Evolutionary conservation across 306 rosid genomes (phyloP).

Genomic region (Nissolia schottii): DNA sequence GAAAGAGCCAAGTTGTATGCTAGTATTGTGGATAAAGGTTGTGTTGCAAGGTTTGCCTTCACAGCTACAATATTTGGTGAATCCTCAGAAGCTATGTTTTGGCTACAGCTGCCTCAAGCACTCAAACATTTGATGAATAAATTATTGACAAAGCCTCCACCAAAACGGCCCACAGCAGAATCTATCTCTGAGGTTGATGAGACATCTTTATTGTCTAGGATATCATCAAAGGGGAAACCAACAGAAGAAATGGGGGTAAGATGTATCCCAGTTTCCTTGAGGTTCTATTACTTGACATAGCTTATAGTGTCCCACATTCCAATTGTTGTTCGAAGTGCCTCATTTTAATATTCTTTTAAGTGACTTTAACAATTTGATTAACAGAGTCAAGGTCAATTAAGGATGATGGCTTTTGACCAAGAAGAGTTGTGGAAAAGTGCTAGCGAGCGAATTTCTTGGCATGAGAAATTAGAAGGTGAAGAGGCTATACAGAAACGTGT

Average conservation of each 20-base stretch:
- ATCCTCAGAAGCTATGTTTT: conserved; percentile 87
- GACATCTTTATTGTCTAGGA: conserved; percentile 61
- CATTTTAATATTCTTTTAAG: conserved; percentile 14
- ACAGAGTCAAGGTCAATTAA: conserved; percentile 81
- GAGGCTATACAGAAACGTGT: conserved; percentile 86
- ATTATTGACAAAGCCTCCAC: conserved; percentile 56
- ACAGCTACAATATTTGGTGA: conserved; percentile 95
- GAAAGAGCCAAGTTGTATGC: conserved; percentile 91
- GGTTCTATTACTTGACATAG: neutral
- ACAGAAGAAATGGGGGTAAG: conserved; percentile 57
- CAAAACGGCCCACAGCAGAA: conserved; percentile 30
- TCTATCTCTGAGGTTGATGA: conserved; percentile 58
- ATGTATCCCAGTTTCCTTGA: neutral
- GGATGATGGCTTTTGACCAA: conserved; percentile 82
- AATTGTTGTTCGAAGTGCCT: conserved; percentile 9
- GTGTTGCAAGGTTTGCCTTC: conserved; percentile 77
- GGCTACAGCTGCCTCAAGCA: conserved; percentile 88
- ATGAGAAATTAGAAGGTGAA: conserved; percentile 84
- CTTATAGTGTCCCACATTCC: conserved; percentile 11
- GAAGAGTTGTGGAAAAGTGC: conserved; percentile 88
- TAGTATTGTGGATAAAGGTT: conserved; percentile 73
- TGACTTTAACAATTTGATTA: conserved; percentile 30
- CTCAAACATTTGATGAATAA: conserved; percentile 71
- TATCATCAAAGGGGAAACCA: conserved; percentile 76
- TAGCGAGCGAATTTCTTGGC: conserved; percentile 89